phyloP scores from a whole-genome alignment of 768 basidiomycete genomes.

The Kondoa subrosea region DNA sequence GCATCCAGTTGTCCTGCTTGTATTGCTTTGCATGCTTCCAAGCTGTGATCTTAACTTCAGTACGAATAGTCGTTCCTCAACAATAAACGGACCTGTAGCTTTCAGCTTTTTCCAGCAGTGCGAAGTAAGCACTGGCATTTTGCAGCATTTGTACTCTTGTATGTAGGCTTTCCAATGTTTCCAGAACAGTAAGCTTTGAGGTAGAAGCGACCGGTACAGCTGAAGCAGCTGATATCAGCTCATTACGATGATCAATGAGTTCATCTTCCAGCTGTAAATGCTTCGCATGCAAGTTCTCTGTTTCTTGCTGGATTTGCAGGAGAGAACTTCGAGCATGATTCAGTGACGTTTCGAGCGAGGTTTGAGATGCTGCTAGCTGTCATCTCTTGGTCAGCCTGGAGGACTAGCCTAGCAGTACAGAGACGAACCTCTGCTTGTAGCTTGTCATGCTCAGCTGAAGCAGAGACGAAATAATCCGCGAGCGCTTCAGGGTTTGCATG shows the following conservation, averaged over 20 bases:
- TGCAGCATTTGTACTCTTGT: slow-evolving; percentile 58
- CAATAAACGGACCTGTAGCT: slow-evolving; percentile 20
- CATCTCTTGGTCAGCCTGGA: neutral
- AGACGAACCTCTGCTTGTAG: neutral
- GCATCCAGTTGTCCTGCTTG: slow-evolving; percentile 12
- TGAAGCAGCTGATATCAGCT: slow-evolving; percentile 16
- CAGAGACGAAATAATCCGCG: neutral
- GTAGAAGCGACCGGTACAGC: neutral
- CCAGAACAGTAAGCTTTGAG: slow-evolving; percentile 46
- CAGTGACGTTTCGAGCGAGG: slow-evolving; percentile 6
- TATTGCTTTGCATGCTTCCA: slow-evolving; percentile 17
- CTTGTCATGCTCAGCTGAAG: neutral
- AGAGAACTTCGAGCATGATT: neutral
- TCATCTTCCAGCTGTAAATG: slow-evolving; percentile 14
- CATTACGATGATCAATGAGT: slow-evolving; percentile 13
- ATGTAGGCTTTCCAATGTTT: slow-evolving; percentile 66
- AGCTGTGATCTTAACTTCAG: slow-evolving; percentile 9
- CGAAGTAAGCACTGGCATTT: slow-evolving; percentile 57
- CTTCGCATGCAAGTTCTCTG: neutral
- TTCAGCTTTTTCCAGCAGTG: slow-evolving; percentile 53
- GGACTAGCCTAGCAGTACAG: neutral
- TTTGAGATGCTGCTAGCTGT: slow-evolving; percentile 7
- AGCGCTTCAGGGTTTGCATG: neutral
- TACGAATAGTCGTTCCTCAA: slow-evolving; percentile 34
- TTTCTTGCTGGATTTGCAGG: neutral